Base-by-base conservation (phyloP, 305 asterid species). In the Solanum hybrid region DNA sequence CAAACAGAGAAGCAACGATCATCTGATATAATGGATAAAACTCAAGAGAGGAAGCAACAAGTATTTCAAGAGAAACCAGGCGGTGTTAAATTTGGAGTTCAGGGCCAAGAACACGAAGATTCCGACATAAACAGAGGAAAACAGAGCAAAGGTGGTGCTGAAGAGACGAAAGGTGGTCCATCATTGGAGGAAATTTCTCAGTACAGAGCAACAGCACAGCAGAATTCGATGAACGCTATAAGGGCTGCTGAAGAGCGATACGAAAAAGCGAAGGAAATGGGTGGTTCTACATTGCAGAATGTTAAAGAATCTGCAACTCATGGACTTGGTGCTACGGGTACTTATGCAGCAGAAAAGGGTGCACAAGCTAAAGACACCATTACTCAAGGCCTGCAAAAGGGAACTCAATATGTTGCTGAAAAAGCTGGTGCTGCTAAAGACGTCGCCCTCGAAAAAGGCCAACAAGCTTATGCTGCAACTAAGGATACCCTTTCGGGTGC, bases 111-210 rank as follows among this genome's bases (percentile, higher is more conserved):
- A 79, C 71, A 80, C 7, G 34, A 4, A 35, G 79, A 75, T 24
- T 35, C 60, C 0, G 86, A 24, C 10, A 27, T 26, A 0, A 42
- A 24, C 66, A 34, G 20, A 71, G 75, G 32, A 10, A 76, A 11
- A 32, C 66, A 89, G 22, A 27, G 72, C 20, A 46, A 16, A 84
- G 69, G 82, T 10, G 46, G 17, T 69, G 56, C 76, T 22, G 85
- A 79, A 20, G 88, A 82, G 79, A 88, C 31, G n/a, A 88, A 89
- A 32, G 88, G 69, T 37, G 88, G 69, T 56, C 91, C 91, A 2
- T 91, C 97, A 0, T 77, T 96, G 90, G 98, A 96, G 82, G 98
- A 96, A 90, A 87, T 95, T 5, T 90, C 96, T 0, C 89, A 90
- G 5, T 31, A 93, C 86, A 93, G 98, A 88, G 92, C 90, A 26